A percentile compares a stretch with the other conserved stretches of the same genome.
phyloP scores from a whole-genome alignment of 1,139 yeast species.

The Yamadazyma conglobata region DNA sequence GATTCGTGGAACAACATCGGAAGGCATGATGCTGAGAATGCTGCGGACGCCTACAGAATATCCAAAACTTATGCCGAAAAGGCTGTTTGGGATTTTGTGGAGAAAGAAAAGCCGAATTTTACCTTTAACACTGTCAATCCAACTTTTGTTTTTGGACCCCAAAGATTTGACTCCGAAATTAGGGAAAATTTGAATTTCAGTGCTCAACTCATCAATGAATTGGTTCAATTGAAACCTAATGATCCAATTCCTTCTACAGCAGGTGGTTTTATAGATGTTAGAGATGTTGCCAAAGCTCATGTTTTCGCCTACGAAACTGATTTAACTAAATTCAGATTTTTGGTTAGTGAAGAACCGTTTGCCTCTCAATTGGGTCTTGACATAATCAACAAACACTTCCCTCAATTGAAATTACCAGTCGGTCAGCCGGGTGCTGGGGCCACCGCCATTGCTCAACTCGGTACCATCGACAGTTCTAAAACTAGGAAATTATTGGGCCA shows the following conservation, averaged over 20 bases:
- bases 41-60: conserved; percentile 34
- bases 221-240: conserved; percentile 17
- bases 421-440: conserved; percentile 38
- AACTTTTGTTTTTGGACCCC: conserved; percentile 44
- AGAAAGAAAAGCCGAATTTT: conserved; percentile 29
- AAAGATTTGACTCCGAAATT: conserved; percentile 28
- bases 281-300: conserved; percentile 41
- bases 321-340: conserved; percentile 16
- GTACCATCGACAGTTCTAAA: conserved; percentile 21
- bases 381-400: conserved; percentile 20
- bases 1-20: conserved; percentile 35
- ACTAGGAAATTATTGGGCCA: conserved; percentile 30
- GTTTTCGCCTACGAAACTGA: conserved; percentile 27
- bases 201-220: conserved; percentile 14
- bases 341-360: conserved; percentile 15
- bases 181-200: conserved; percentile 21
- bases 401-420: conserved; percentile 23
- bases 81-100: conserved; percentile 44
- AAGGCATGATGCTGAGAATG: conserved; percentile 26
- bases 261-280: conserved; percentile 33
- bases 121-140: conserved; percentile 43
- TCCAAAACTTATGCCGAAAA: conserved; percentile 54
- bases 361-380: conserved; percentile 21
- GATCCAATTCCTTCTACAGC: conserved; percentile 14
- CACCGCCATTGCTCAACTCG: conserved; percentile 2